Conservation (phyloP, 345 rosid species). For the Populus simonii region DNA sequence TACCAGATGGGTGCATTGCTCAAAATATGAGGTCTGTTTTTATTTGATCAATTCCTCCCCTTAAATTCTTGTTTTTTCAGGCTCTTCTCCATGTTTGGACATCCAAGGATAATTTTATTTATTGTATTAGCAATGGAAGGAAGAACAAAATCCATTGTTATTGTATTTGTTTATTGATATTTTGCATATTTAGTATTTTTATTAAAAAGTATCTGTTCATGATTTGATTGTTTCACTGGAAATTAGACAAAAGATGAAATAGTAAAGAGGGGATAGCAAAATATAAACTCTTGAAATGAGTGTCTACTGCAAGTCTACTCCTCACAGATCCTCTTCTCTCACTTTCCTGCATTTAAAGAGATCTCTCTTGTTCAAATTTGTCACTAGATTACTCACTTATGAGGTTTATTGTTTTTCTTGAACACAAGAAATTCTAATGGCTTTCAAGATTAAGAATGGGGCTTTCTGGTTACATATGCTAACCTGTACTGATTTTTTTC, state of each 20-base stretch:
- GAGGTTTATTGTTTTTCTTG: not conserved
- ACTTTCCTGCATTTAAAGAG: not conserved
- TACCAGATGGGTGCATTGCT: slow-evolving; percentile 63
- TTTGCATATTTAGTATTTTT: not conserved
- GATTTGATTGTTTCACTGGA: not conserved
- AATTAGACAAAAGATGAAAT: not conserved
- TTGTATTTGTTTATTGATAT: not conserved
- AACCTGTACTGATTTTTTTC: not conserved
- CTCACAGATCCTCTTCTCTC: not conserved
- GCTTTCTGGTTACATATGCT: not conserved
- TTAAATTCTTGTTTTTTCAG: not conserved
- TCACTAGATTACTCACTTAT: not conserved
- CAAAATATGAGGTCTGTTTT: slow-evolving; percentile 62
- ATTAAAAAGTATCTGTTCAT: not conserved
- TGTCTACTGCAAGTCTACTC: not conserved
- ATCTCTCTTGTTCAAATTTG: not conserved
- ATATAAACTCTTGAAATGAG: not conserved
- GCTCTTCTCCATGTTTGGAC: not conserved
- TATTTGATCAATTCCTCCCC: not conserved
- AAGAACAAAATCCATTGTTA: not conserved
- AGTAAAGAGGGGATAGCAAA: not conserved
- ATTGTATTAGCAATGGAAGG: not conserved
- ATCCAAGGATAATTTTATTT: not conserved
- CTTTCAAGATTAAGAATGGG: not conserved
- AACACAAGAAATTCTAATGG: not conserved